These are phyloP conservation scores for Blastocrithidia nonstop DNA, from an alignment of 208 protist species.

Conservation along the genomic window DNA sequence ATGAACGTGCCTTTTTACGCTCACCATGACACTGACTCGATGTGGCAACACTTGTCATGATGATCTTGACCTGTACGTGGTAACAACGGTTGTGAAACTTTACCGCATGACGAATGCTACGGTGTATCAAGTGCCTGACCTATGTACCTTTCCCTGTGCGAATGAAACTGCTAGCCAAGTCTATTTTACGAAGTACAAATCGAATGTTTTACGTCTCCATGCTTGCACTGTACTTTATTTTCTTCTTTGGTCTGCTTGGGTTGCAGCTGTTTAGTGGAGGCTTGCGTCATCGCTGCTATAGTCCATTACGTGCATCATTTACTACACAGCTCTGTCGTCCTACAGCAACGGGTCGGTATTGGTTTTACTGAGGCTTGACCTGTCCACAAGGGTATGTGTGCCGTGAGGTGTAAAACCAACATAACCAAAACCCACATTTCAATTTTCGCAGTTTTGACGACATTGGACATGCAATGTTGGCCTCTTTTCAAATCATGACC, in stretches of 20 bases:
- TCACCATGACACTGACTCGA: slow-evolving; percentile 89
- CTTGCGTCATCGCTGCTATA: slow-evolving; percentile 71
- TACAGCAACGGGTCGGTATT: slow-evolving; percentile 25
- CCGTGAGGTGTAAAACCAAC: slow-evolving; percentile 12
- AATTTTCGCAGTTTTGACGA: slow-evolving; percentile 85
- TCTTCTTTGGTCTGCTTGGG: slow-evolving; percentile 79
- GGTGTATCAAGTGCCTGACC: slow-evolving; percentile 64
- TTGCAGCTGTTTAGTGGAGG: slow-evolving; percentile 71
- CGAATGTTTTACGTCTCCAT: slow-evolving; percentile 46
- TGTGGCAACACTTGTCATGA: slow-evolving; percentile 66
- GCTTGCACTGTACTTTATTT: slow-evolving; percentile 70
- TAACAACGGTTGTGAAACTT: slow-evolving; percentile 71
- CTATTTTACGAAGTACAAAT: slow-evolving; percentile 70
- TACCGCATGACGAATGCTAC: slow-evolving; percentile 73
- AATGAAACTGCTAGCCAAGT: slow-evolving; percentile 76
- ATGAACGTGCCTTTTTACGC: slow-evolving; percentile 70
- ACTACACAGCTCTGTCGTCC: slow-evolving; percentile 49
- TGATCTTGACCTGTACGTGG: slow-evolving; percentile 58
- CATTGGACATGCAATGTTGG: slow-evolving; percentile 71
- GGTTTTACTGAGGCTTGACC: slow-evolving; percentile 61
- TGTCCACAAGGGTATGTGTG: slow-evolving; percentile 45
- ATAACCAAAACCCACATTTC: slow-evolving; percentile 79
- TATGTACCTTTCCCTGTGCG: slow-evolving; percentile 58
- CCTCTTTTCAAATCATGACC: slow-evolving; percentile 79
- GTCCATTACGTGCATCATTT: slow-evolving; percentile 20